Conservation (phyloP, 164 flowering plant genomes). For the Piper longum region DNA sequence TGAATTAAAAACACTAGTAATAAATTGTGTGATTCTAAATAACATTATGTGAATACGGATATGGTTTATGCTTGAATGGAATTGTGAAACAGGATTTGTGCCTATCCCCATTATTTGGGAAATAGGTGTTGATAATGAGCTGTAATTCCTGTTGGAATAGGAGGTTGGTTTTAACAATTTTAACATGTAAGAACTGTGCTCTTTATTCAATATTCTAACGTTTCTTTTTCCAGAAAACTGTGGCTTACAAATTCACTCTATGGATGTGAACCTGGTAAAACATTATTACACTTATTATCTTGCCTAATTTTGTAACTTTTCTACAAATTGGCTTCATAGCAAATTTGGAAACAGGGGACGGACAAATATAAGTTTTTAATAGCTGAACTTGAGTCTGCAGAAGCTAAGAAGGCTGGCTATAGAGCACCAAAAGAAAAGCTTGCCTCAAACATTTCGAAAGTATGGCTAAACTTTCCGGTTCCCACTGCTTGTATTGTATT, state of each 20-base stretch:
- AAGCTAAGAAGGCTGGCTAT: conserved; percentile 21
- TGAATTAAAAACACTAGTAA: too few relatives aligned
- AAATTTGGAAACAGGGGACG: conserved; percentile 7
- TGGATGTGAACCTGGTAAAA: conserved; percentile 3
- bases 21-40: too few relatives aligned
- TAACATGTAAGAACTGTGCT: neutral
- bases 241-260: conserved; percentile 3
- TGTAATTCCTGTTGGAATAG: too few relatives aligned
- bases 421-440: conserved; percentile 19
- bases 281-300: conserved; percentile 7
- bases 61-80: too few relatives aligned
- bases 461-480: conserved; percentile 3
- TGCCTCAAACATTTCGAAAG: conserved; percentile 26
- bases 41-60: too few relatives aligned
- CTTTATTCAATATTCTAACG: neutral
- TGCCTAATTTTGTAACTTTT: neutral
- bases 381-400: conserved; percentile 21
- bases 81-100: too few relatives aligned
- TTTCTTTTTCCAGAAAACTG: conserved; percentile 6
- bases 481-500: neutral
- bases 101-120: too few relatives aligned
- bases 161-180: too few relatives aligned
- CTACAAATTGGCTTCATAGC: neutral
- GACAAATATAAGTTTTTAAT: conserved; percentile 15
- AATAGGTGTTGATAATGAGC: too few relatives aligned